phyloP scores from a whole-genome alignment of 31 red algal genomes.

The Porphyra umbilicalis region DNA sequence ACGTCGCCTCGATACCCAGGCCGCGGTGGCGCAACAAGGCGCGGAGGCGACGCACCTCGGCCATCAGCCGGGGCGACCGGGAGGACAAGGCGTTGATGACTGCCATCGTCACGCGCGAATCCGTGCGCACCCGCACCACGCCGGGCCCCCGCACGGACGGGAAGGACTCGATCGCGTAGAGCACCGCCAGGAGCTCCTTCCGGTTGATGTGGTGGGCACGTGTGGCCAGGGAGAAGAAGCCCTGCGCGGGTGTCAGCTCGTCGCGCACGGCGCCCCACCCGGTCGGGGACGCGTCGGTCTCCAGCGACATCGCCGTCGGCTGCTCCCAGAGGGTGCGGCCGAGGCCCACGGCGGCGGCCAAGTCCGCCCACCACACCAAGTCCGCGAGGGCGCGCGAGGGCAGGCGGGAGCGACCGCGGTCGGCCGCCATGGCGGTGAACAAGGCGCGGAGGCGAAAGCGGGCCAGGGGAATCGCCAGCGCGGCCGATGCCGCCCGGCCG shows the following conservation, averaged over 20 bases:
- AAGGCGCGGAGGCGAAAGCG: too few relatives aligned
- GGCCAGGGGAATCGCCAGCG: too few relatives aligned
- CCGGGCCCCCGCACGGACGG: neutral
- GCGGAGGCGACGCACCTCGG: neutral
- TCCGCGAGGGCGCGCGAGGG: neutral
- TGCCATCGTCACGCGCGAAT: neutral
- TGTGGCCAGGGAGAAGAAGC: neutral
- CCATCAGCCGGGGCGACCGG: neutral
- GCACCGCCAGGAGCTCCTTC: too few relatives aligned
- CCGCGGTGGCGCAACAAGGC: neutral
- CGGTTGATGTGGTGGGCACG: too few relatives aligned
- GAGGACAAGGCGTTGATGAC: neutral
- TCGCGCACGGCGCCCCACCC: neutral
- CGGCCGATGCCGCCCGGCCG: too few relatives aligned
- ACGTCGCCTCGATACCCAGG: neutral
- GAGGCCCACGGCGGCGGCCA: neutral
- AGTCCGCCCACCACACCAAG: neutral
- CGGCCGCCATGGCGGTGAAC: too few relatives aligned
- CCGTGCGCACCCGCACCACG: neutral
- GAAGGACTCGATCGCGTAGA: too few relatives aligned
- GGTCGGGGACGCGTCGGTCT: neutral
- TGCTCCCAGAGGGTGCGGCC: neutral
- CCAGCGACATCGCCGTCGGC: neutral
- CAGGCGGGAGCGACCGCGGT: neutral
- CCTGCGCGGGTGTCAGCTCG: neutral